These are phyloP conservation scores for Gaultheria prostrata DNA, from an alignment of 148 eudicot species.

Conservation along the genomic window DNA sequence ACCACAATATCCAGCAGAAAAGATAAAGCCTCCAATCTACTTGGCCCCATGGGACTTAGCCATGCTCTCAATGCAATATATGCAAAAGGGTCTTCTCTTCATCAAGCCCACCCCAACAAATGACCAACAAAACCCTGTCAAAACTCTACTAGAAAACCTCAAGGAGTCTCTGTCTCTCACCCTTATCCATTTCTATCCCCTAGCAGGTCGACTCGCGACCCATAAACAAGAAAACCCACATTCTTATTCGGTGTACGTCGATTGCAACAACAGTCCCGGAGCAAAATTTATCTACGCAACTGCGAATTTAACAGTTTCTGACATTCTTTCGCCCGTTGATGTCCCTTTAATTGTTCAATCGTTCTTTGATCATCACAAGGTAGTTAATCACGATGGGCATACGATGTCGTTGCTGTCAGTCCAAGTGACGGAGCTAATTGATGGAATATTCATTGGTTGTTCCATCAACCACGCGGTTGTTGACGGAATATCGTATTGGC, in stretches of 20 bases:
- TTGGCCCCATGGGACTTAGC: conserved; percentile 30
- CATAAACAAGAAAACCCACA: conserved; percentile 21
- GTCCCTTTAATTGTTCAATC: conserved; percentile 26
- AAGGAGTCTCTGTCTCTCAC: conserved; percentile 25
- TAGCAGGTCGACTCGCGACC: conserved; percentile 27
- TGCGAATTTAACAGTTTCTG: neutral
- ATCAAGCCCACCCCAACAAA: conserved; percentile 6
- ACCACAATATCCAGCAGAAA: neutral
- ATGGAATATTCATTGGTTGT: conserved; percentile 31
- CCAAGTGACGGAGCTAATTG: conserved; percentile 31
- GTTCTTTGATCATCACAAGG: conserved; percentile 30
- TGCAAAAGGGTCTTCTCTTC: conserved; percentile 39
- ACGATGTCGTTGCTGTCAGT: conserved; percentile 18
- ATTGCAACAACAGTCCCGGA: conserved; percentile 26
- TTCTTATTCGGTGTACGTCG: conserved; percentile 14
- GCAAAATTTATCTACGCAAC: conserved; percentile 29
- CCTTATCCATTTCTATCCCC: conserved; percentile 23
- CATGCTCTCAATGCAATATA: conserved; percentile 28
- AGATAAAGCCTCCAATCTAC: conserved; percentile 18
- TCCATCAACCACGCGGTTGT: conserved; percentile 21
- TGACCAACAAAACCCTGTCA: conserved; percentile 2
- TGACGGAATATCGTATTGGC: conserved; percentile 26
- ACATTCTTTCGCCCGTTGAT: conserved; percentile 23
- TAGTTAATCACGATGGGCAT: conserved; percentile 29
- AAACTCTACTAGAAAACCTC: conserved; percentile 19